Evolutionary conservation across 768 basidiomycete species (phyloP).

Genomic region (Serendipita vermifera): DNA sequence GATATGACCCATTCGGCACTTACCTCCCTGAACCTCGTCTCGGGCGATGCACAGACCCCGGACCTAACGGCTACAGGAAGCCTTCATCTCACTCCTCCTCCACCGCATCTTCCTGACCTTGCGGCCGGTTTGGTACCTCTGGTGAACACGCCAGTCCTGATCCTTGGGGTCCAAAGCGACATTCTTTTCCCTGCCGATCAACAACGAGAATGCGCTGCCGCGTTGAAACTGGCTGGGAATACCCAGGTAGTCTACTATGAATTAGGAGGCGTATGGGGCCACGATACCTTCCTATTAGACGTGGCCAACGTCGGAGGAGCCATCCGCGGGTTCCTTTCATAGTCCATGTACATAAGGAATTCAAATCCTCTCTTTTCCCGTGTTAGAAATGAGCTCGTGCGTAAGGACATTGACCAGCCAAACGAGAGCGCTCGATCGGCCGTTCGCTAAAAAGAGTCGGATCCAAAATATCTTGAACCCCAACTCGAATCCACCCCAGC

Average conservation of each 20-base stretch:
- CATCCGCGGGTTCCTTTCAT: constrained; percentile 71
- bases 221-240: constrained; percentile 82
- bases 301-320: constrained; percentile 84
- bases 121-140: constrained; percentile 68
- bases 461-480: not conserved
- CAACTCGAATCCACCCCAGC: no score
- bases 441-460: not conserved
- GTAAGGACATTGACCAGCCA: no score
- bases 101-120: constrained; percentile 63
- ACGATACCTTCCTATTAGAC: constrained; percentile 94
- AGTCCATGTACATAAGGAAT: no score
- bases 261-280: constrained; percentile 98
- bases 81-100: constrained; percentile 55
- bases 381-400: no score
- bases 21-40: constrained; percentile 45
- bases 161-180: constrained; percentile 93
- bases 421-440: not conserved
- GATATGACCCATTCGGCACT: constrained; percentile 80
- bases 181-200: constrained; percentile 96
- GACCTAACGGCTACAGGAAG: constrained; percentile 19
- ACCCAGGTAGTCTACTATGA: constrained; percentile 87
- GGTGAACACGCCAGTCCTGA: constrained; percentile 60
- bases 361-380: no score
- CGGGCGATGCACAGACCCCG: constrained; percentile 17
- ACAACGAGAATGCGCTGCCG: constrained; percentile 88